These are phyloP conservation scores for Alternaria gaisen DNA, from an alignment of 2,329 filamentous ascomycete species.

Conservation along the genomic window DNA sequence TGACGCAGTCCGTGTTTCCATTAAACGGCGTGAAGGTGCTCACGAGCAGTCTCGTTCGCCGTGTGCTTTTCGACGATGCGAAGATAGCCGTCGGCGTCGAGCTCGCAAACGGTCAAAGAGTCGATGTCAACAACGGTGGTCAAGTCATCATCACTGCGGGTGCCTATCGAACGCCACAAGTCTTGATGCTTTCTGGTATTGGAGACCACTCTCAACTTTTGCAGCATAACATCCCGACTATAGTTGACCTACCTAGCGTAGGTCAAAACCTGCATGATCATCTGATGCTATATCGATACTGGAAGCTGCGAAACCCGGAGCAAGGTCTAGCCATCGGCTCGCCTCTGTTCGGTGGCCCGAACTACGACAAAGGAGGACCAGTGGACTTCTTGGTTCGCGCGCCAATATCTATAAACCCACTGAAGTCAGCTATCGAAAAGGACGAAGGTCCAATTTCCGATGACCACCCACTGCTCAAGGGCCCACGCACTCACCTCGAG, in stretches of 20 bases:
- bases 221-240: constrained; percentile 42
- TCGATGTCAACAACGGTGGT: background rate
- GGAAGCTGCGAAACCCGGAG: constrained; percentile 38
- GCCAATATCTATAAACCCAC: constrained; percentile 15
- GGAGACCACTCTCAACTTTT: constrained; percentile 56
- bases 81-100: constrained; percentile 30
- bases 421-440: background rate
- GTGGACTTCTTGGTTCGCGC: constrained; percentile 32
- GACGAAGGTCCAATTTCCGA: background rate
- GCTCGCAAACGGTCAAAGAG: constrained; percentile 17
- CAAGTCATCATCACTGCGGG: constrained; percentile 45
- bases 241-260: constrained; percentile 63
- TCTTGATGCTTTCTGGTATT: constrained; percentile 45
- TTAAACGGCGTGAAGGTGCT: constrained; percentile 25
- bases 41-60: constrained; percentile 21
- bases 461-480: background rate
- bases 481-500: background rate
- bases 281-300: constrained; percentile 33
- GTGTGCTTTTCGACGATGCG: constrained; percentile 19
- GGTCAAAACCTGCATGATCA: constrained; percentile 71
- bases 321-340: constrained; percentile 30
- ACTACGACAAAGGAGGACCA: constrained; percentile 34
- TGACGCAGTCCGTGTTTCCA: constrained; percentile 23
- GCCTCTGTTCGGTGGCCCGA: constrained; percentile 25
- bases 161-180: constrained; percentile 39